Evolutionary conservation across 2,329 filamentous ascomycete species (phyloP), one percentile per base, ranked within the genome.

Genomic region (Phaeophleospora eucalypticola): DNA sequence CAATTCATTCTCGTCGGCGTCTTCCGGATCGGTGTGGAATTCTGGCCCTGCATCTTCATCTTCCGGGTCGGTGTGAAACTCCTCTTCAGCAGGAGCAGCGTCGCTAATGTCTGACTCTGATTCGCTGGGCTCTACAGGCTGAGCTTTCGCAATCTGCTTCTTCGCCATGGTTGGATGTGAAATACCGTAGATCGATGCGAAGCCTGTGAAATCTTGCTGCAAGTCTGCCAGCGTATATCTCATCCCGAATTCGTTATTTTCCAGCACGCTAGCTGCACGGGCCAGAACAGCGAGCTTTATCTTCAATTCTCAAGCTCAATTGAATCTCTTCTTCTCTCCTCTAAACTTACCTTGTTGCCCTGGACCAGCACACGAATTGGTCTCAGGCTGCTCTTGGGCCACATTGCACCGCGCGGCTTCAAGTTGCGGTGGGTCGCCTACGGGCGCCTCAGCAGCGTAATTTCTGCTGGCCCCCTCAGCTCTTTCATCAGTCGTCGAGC

Each of bases 1-100:
- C 17, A 15, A 16, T 21, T 7, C 43, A 14, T 38, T 38, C 33
- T n/a, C 20, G n/a, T 43, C 45, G 8, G 41, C 33, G 21, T 41
- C 36, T 16, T n/a, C 32, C 6, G 17, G 33, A 29, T 33, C 39
- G 21, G 39, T 29, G 45, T 37, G 16, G 24, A 3, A 16, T 8
- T 36, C 38, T 34, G 8, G 4, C 33, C n/a, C 24, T 29, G 24
- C 7, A 12, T 7, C 7, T 7, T 29, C 24, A 29, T 29, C 24
- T 6, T 7, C 12, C 7, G 24, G 24, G 6, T 29, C 24, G 24
- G 24, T 29, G 12, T 29, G 24, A 12, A 29, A 29, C 24, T 29
- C 24, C 7, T 12, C 12, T 29, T 6, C 24, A 29, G 24, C 12
- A 29, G 24, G 24, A 7, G 24, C n/a, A n/a, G n/a, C n/a, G n/a